Base-by-base conservation (phyloP, 805 yeast genomes). In the Teunomyces atbi region DNA sequence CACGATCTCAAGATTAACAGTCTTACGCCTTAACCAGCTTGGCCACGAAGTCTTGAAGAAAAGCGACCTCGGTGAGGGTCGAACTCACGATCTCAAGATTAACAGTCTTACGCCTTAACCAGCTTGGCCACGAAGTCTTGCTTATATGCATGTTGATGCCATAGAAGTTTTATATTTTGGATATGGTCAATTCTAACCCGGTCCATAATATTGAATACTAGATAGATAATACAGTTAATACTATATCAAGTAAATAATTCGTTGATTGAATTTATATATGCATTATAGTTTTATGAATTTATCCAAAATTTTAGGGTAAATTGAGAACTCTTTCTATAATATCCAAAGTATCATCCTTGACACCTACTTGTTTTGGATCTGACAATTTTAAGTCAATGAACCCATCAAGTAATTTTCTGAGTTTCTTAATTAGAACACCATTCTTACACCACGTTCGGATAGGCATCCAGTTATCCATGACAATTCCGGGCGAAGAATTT, bases 371-470 rank as follows among this genome's bases (percentile, higher is more conserved):
- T 23, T 57, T 50, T 1, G 71, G 73, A 40, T 54, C 50, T 0
- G 66, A 81, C 38, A 91, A 69, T 52, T 81, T 81, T 18, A 73
- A 75, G 36, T 79, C 84, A 45, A 92, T 78, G 0, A 86, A 80
- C 15, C 74, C 69, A 58, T 90, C 96, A 27, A 92, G 64, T 40
- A 89, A 61, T 8, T 66, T 58, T 55, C 96, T 71, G 46, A 92
- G 66, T 48, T 84, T 81, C 47, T 87, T 86, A 26, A 91, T 76
- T 40, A 92, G 68, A 2, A 92, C 96, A 1, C 91, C 98, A 57
- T 91, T 89, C 53, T 94, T 87, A 52, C 96, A 86, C 97, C 97
- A 92, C 1, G 97, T 89, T 50, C 88, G 75, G 10, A 92, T 76
- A 0, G 97, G 95, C 28, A 89, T 66, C 97, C 98, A 91, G n/a